A percentile compares a stretch with the other conserved stretches of the same genome.
Evolutionary conservation across 768 basidiomycete species (phyloP).

Genomic region (Russula olivacea): DNA sequence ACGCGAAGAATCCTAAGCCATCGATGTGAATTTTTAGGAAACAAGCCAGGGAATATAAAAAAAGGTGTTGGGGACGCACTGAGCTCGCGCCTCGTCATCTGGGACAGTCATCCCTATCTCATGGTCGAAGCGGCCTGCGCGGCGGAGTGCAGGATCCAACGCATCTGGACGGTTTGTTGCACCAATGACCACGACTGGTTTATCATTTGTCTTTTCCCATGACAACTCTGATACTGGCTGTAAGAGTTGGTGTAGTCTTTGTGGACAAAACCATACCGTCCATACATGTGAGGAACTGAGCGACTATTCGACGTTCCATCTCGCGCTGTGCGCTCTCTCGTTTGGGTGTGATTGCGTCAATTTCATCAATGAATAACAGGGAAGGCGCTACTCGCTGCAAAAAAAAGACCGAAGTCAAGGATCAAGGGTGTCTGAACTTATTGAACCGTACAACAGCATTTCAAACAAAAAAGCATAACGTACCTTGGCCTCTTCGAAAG

Average conservation of each 20-base stretch:
- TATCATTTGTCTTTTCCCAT: slow-evolving; percentile 91
- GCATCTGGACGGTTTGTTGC: slow-evolving; percentile 97
- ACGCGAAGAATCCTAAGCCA: slow-evolving; percentile 74
- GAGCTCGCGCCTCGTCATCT: slow-evolving; percentile 81
- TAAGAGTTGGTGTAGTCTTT: neutral
- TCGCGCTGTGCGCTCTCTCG: slow-evolving; percentile 96
- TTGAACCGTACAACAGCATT: no score
- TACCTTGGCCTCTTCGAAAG: slow-evolving; percentile 96
- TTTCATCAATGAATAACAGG: slow-evolving; percentile 94
- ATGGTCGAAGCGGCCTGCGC: slow-evolving; percentile 94
- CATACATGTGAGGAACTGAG: slow-evolving; percentile 97
- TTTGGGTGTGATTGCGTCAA: slow-evolving; percentile 96
- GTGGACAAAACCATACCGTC: slow-evolving; percentile 58
- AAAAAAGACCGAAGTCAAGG: neutral
- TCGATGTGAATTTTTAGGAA: neutral
- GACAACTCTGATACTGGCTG: slow-evolving; percentile 61
- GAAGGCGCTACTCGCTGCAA: slow-evolving; percentile 82
- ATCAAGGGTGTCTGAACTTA: no score
- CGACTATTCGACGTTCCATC: slow-evolving; percentile 97
- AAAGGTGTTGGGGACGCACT: slow-evolving; percentile 46
- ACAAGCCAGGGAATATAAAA: neutral
- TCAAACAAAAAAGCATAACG: slow-evolving; percentile 22
- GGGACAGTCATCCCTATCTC: slow-evolving; percentile 98
- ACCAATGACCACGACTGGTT: slow-evolving; percentile 89
- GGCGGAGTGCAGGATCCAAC: slow-evolving; percentile 84